Conservation (phyloP, 352 stramenopile genomes). For the Phytophthora foliorum region DNA sequence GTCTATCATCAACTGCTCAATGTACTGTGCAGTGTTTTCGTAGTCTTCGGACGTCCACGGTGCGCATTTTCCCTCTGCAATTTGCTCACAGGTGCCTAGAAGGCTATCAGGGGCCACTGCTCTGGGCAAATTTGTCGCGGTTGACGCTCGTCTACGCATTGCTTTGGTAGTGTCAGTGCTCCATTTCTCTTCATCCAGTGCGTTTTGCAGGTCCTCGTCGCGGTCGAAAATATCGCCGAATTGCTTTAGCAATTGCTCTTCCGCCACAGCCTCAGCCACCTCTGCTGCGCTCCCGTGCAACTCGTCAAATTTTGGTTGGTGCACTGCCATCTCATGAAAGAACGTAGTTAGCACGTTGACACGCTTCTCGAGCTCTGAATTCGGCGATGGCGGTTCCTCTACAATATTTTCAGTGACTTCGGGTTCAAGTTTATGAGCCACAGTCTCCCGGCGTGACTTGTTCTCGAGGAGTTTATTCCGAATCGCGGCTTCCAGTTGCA, state of each 20-base stretch:
- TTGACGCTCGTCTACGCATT: conserved; percentile 19
- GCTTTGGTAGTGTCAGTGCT: conserved; percentile 38
- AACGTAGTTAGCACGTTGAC: conserved; percentile 49
- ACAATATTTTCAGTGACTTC: background rate
- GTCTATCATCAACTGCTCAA: conserved; percentile 58
- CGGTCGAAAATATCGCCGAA: conserved; percentile 58
- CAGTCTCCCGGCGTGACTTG: background rate
- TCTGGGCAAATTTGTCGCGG: conserved; percentile 31
- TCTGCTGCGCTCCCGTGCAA: conserved; percentile 15
- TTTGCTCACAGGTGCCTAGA: background rate
- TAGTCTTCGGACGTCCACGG: conserved; percentile 60
- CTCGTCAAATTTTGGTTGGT: conserved; percentile 42
- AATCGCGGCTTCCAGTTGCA: conserved; percentile 36
- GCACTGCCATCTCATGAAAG: conserved; percentile 65
- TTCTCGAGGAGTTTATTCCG: conserved; percentile 24
- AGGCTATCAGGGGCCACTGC: conserved; percentile 11
- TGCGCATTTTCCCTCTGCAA: conserved; percentile 2
- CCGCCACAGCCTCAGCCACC: conserved; percentile 22
- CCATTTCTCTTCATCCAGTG: conserved; percentile 67
- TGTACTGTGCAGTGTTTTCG: conserved; percentile 55
- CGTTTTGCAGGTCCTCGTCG: conserved; percentile 53
- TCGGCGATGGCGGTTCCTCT: conserved; percentile 6
- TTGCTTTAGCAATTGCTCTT: conserved; percentile 45
- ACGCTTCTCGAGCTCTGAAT: conserved; percentile 27
- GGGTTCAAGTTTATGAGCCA: background rate